A percentile compares a stretch with the other conserved stretches of the same genome.
phyloP scores from a whole-genome alignment of 2,329 filamentous ascomycete genomes.

The Pyrenochaeta sp. region DNA sequence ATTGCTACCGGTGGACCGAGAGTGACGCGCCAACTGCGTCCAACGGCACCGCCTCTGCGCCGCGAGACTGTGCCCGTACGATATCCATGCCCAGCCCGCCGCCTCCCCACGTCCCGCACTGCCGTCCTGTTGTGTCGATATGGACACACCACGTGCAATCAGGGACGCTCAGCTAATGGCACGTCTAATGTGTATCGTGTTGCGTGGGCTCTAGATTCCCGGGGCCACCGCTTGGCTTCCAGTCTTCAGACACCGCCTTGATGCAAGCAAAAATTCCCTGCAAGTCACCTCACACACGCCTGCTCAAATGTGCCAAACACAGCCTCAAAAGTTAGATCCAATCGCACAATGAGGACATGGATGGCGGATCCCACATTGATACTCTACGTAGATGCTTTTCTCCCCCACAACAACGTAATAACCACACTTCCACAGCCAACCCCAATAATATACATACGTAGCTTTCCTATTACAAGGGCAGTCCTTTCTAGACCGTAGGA shows the following conservation, averaged over 20 bases:
- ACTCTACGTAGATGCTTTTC: no score
- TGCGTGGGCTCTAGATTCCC: background rate
- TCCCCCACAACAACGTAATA: no score
- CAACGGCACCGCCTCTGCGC: background rate
- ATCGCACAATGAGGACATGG: no score
- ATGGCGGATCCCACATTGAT: no score
- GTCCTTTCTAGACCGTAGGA: background rate
- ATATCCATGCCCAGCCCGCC: background rate
- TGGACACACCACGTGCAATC: background rate
- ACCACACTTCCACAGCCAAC: no score
- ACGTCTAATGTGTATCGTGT: background rate
- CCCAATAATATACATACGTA: background rate
- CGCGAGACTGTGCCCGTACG: background rate
- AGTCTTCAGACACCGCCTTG: no score
- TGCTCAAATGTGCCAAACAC: no score
- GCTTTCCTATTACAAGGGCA: background rate
- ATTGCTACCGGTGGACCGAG: background rate
- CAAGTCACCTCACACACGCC: no score
- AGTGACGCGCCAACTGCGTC: background rate
- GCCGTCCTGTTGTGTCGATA: background rate
- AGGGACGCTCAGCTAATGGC: background rate
- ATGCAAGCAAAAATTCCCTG: no score
- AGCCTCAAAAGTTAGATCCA: no score
- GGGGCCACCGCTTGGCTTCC: no score
- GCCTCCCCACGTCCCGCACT: background rate